Percentiles rank a stretch among this genome's conserved stretches.
These are phyloP conservation scores for Phaeomoniella chlamydospora DNA, from an alignment of 2,329 filamentous ascomycete genomes.

Conservation along the genomic window DNA sequence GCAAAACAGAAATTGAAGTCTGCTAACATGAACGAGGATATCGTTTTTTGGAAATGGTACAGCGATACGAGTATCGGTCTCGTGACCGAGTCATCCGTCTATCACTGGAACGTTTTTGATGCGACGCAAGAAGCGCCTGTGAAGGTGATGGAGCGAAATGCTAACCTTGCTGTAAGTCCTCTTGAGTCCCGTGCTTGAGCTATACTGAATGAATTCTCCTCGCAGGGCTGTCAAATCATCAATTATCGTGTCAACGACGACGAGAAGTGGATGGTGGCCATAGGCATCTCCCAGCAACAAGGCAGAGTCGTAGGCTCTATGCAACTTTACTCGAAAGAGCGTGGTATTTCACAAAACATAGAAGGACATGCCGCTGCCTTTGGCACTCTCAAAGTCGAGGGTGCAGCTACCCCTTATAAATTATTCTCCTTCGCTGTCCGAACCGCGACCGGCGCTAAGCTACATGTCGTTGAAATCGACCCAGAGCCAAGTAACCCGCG, in stretches of 20 bases:
- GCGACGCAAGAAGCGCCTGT: constrained; percentile 61
- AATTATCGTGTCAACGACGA: constrained; percentile 95
- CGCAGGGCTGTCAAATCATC: constrained; percentile 94
- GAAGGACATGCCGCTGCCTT: constrained; percentile 95
- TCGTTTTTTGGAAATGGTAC: constrained; percentile 99
- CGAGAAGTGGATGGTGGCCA: constrained; percentile 95
- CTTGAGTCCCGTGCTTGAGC: constrained; percentile 1
- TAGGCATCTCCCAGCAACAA: constrained; percentile 87
- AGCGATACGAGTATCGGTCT: constrained; percentile 77
- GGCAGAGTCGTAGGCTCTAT: constrained; percentile 90
- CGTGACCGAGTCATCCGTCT: constrained; percentile 81
- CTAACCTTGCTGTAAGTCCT: constrained; percentile 63
- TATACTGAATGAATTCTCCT: constrained; percentile 3
- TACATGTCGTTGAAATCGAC: constrained; percentile 96
- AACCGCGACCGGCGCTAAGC: constrained; percentile 76
- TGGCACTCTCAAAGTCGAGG: constrained; percentile 75
- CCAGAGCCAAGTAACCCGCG: constrained; percentile 76
- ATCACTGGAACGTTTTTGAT: constrained; percentile 97
- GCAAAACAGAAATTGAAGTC: constrained; percentile 95
- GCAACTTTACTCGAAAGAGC: constrained; percentile 92
- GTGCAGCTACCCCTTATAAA: constrained; percentile 79
- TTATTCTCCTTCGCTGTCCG: constrained; percentile 95
- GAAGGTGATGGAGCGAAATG: constrained; percentile 89
- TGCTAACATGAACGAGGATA: constrained; percentile 89
- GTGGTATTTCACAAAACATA: constrained; percentile 93